Evolutionary conservation across 164 flowering plant genomes (phyloP).

Genomic region (Tetracentron sinense): DNA sequence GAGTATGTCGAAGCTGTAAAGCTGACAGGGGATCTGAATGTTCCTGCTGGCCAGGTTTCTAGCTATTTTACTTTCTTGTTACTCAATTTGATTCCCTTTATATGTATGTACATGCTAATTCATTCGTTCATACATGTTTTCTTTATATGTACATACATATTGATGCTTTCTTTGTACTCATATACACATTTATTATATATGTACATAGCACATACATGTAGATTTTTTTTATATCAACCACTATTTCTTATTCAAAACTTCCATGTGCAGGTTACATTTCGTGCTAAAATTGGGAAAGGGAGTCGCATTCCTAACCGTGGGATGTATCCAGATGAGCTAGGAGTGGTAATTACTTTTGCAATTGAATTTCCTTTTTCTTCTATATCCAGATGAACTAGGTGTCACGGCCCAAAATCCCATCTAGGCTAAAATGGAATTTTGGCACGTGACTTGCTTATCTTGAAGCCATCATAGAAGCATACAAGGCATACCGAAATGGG

Average conservation of each 20-base stretch:
- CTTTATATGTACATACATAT: not conserved
- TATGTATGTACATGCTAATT: no score
- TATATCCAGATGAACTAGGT: no score
- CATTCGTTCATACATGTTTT: not conserved
- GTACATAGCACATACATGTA: no score
- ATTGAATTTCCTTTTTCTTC: constrained; percentile 7
- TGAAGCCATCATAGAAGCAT: no score
- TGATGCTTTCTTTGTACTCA: not conserved
- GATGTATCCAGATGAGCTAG: constrained; percentile 82
- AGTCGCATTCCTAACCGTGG: constrained; percentile 61
- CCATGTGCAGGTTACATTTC: constrained; percentile 71
- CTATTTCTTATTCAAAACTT: not conserved
- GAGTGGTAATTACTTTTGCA: constrained; percentile 61
- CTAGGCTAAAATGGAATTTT: no score
- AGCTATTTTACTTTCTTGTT: constrained; percentile 10
- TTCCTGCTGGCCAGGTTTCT: constrained; percentile 93
- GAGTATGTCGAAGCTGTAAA: constrained; percentile 97
- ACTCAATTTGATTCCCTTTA: not conserved
- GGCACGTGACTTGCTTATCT: no score
- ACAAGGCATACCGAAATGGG: no score
- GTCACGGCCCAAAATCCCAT: no score
- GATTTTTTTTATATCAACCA: no score
- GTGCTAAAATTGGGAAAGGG: constrained; percentile 86
- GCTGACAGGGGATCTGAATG: constrained; percentile 91
- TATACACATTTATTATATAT: not conserved